A percentile compares a stretch with the other conserved stretches of the same genome.
Conservation (phyloP, 2,329 filamentous ascomycete species). For the Cladorrhinum sp. region DNA sequence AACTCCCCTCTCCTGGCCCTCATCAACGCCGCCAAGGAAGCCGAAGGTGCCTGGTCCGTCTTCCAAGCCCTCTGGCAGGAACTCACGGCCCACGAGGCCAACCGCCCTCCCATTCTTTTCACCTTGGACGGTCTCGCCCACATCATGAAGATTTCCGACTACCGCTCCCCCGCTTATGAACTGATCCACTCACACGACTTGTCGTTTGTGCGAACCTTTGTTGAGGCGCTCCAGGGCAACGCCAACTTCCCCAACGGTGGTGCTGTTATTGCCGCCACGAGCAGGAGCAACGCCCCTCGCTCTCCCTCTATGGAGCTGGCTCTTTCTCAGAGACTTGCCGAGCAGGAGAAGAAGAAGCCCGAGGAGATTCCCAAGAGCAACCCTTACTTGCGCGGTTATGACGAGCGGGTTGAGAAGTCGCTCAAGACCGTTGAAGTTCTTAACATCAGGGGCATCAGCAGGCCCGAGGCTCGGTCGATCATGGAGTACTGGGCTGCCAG, state of each 20-base stretch:
- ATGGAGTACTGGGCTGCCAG: conserved; percentile 94
- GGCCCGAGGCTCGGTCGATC: conserved; percentile 70
- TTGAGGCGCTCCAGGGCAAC: conserved; percentile 65
- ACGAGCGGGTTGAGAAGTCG: conserved; percentile 53
- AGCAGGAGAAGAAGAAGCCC: conserved; percentile 30
- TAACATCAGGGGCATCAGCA: conserved; percentile 65
- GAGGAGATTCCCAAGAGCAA: conserved; percentile 41
- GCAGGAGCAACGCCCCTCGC: conserved; percentile 65
- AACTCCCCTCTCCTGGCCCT: conserved; percentile 66
- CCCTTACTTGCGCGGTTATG: conserved; percentile 56
- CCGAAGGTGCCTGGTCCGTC: conserved; percentile 74
- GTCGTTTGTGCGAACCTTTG: conserved; percentile 69
- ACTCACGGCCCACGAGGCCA: conserved; percentile 48
- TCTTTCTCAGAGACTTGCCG: conserved; percentile 55
- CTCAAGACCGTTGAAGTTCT: conserved; percentile 51
- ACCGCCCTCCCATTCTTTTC: conserved; percentile 63
- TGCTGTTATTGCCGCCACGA: conserved; percentile 71
- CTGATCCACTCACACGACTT: conserved; percentile 85
- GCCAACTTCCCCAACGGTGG: conserved; percentile 67
- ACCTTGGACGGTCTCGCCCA: conserved; percentile 76
- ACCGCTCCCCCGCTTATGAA: conserved; percentile 68
- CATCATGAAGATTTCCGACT: conserved; percentile 75
- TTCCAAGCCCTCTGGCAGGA: conserved; percentile 82
- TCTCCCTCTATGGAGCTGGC: conserved; percentile 67
- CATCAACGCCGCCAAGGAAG: conserved; percentile 67